Base-by-base conservation (phyloP, 2,329 filamentous ascomycete genomes). In the Stagonosporopsis vannaccii region DNA sequence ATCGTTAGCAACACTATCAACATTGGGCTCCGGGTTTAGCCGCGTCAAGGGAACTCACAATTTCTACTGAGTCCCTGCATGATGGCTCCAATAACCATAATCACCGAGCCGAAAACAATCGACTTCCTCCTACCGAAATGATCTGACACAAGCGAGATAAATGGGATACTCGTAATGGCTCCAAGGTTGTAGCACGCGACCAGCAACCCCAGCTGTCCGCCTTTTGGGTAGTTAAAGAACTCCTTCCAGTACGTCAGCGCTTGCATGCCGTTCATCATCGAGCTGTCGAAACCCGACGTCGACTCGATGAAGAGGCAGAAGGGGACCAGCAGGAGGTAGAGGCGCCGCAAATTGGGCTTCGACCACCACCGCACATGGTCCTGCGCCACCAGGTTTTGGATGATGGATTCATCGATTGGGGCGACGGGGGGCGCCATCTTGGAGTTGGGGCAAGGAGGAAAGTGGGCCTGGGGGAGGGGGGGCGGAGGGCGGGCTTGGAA, bases 271-370 rank as follows among this genome's bases (percentile, higher is more conserved):
- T 70, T 69, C 56, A 79, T 80, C 69, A 82, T 79, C 25, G 78
- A 82, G 3, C 79, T 82, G 63, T 85, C 84, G 62, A 86, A 87
- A 0, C 84, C 84, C 4, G 83, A 85, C 0, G 84, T 86, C 65
- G 85, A 84, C 73, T 87, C 85, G 54, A 87, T 85, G 42, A 85
- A 85, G 76, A 87, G 84, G 68, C 83, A 86, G 39, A 83, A 84
- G 20, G 84, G 83, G 55, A 87, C 83, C 45, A 88, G 79, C 56
- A 84, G 72, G 6, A 87, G 68, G 65, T 88, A 87, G 33, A 87
- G 76, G 17, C 67, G 68, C 49, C 84, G 78, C 35, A 87, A 74
- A 60, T 87, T 87, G 0, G 81, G 83, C 71, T 88, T 88, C 65
- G 78, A 80, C 75, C 81, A 86, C 83, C 84, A 87, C 52, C 74